phyloP scores from a whole-genome alignment of 441 rosid genomes.

The Hura crepitans region DNA sequence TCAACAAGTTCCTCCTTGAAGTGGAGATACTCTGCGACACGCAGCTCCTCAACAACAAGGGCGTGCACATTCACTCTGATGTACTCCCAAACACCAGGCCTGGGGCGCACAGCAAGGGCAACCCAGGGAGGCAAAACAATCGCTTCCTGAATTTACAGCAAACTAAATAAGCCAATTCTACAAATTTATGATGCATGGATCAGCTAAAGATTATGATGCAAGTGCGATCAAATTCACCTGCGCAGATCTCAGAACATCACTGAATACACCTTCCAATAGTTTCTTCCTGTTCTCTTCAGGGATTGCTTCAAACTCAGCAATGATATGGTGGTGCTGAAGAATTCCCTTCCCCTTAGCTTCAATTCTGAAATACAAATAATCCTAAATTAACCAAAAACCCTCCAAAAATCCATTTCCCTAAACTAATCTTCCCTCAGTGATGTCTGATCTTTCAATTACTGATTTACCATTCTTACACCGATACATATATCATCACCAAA shows the following conservation, averaged over 20 bases:
- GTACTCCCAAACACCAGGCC: slow-evolving; percentile 97
- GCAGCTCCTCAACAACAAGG: slow-evolving; percentile 72
- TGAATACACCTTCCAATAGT: slow-evolving; percentile 59
- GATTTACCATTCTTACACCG: too few species aligned
- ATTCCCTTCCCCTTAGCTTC: slow-evolving; percentile 82
- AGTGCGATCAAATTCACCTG: slow-evolving; percentile 44
- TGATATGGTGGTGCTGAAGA: slow-evolving; percentile 70
- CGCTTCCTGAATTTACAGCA: slow-evolving; percentile 59
- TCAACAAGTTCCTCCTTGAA: slow-evolving; percentile 90
- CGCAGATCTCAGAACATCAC: slow-evolving; percentile 61
- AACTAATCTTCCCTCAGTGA: not conserved
- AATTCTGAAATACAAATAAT: slow-evolving; percentile 37
- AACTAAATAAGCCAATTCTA: not conserved
- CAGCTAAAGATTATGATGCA: not conserved
- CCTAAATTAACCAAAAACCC: not conserved
- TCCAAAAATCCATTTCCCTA: not conserved
- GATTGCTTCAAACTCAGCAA: slow-evolving; percentile 73
- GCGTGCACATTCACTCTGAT: slow-evolving; percentile 75
- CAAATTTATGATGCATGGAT: not conserved
- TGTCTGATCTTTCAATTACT: not conserved
- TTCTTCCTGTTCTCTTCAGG: slow-evolving; percentile 58
- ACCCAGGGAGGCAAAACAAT: slow-evolving; percentile 84
- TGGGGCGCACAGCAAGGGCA: slow-evolving; percentile 84
- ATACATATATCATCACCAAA: not conserved
- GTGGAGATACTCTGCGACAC: slow-evolving; percentile 66